Conservation (phyloP, 768 basidiomycete species). For the Kwoniella heveanensis region DNA sequence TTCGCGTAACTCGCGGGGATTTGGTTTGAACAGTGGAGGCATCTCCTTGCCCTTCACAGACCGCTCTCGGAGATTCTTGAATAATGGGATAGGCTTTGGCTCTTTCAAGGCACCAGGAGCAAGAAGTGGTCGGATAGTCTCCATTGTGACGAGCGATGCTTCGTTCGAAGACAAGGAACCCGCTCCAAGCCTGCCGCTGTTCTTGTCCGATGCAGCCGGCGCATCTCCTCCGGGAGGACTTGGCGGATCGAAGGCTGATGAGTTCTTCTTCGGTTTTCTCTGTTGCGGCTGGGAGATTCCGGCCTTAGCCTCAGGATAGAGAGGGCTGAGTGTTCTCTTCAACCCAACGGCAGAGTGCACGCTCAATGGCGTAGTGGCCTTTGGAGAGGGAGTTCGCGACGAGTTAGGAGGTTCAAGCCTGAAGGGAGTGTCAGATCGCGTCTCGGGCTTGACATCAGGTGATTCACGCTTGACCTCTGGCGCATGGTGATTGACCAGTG, state of each 20-base stretch:
- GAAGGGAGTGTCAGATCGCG: background rate
- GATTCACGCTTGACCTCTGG: background rate
- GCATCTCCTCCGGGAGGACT: background rate
- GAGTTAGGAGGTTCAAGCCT: constrained; percentile 5
- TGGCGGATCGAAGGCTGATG: constrained; percentile 24
- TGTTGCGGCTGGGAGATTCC: background rate
- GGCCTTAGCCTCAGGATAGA: background rate
- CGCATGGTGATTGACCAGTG: background rate
- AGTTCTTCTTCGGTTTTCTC: constrained; percentile 13
- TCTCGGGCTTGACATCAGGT: background rate
- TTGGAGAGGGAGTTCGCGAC: background rate
- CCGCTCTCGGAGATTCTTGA: constrained; percentile 32
- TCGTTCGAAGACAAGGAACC: background rate
- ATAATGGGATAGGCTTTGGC: constrained; percentile 27
- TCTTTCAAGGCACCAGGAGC: constrained; percentile 20
- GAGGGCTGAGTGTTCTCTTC: constrained; percentile 16
- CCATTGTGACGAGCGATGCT: constrained; percentile 17
- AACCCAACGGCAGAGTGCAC: constrained; percentile 8
- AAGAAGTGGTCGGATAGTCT: constrained; percentile 19
- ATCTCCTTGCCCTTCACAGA: constrained; percentile 8
- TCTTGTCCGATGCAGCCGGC: background rate
- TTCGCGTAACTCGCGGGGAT: constrained; percentile 33
- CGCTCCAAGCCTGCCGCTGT: background rate
- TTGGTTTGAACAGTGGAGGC: constrained; percentile 32
- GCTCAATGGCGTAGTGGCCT: background rate